Evolutionary conservation across 768 basidiomycete genomes (phyloP).

Genomic region (Rhodotorula graminis): DNA sequence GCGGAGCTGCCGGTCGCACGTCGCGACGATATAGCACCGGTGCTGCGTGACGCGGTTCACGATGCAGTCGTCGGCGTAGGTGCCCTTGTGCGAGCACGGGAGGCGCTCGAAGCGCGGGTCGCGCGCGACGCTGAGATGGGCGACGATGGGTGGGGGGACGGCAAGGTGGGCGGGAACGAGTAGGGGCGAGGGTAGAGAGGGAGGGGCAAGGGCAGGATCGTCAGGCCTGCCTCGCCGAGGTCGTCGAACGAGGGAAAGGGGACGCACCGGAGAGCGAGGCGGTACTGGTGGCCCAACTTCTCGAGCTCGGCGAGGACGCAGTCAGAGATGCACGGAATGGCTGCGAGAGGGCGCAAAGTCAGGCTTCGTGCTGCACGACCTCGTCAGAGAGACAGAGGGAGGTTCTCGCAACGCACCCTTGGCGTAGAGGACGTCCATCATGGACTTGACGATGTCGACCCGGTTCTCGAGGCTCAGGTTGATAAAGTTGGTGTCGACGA

Average conservation of each 20-base stretch:
- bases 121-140: slow-evolving; percentile 69
- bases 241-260: neutral
- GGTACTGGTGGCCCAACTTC: slow-evolving; percentile 91
- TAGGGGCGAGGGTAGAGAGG: slow-evolving; percentile 7
- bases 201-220: slow-evolving; percentile 1
- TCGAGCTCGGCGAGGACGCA: slow-evolving; percentile 98
- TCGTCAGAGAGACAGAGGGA: too few relatives aligned
- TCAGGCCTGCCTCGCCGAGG: neutral
- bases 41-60: slow-evolving; percentile 91
- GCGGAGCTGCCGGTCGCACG: slow-evolving; percentile 91
- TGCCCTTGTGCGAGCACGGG: slow-evolving; percentile 83
- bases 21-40: slow-evolving; percentile 95
- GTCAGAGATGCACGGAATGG: slow-evolving; percentile 98
- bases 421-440: slow-evolving; percentile 99
- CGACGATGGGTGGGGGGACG: neutral
- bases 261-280: slow-evolving; percentile 82
- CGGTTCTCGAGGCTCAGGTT: slow-evolving; percentile 98
- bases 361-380: too few relatives aligned
- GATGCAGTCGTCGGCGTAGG: slow-evolving; percentile 98
- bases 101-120: slow-evolving; percentile 95
- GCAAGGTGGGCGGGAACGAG: neutral
- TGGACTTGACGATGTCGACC: slow-evolving; percentile 87
- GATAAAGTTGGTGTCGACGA: slow-evolving; percentile 99
- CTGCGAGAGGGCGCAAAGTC: slow-evolving; percentile 49
- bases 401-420: slow-evolving; percentile 63